Evolutionary conservation across 2,329 filamentous ascomycete genomes (phyloP).

Genomic region (Phialophora tarda): DNA sequence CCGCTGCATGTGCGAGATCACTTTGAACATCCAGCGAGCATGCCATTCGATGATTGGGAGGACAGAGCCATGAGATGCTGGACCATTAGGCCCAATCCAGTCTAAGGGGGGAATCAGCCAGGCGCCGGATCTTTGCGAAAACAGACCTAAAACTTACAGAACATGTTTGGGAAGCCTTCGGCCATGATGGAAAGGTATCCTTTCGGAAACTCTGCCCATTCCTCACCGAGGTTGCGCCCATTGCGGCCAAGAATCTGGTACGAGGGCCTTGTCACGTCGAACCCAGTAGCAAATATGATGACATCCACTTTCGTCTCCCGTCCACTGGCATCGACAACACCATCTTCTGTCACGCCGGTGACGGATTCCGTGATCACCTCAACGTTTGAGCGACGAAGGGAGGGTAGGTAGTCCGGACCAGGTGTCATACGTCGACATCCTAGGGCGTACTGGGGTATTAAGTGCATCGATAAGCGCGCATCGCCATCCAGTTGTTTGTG

Average conservation of each 20-base stretch:
- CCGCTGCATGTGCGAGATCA: constrained; percentile 38
- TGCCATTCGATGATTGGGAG: constrained; percentile 39
- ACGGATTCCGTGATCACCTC: constrained; percentile 11
- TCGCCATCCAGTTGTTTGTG: constrained; percentile 15
- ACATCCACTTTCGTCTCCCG: constrained; percentile 24
- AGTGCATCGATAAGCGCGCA: constrained; percentile 10
- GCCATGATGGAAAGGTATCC: constrained; percentile 40
- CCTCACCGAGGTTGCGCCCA: constrained; percentile 39
- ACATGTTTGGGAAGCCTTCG: constrained; percentile 25
- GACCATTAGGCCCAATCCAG: constrained; percentile 35
- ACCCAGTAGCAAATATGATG: constrained; percentile 33
- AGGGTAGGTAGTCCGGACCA: constrained; percentile 34
- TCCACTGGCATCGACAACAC: constrained; percentile 12
- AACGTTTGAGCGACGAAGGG: constrained; percentile 39
- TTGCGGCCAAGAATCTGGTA: constrained; percentile 29
- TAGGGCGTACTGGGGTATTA: constrained; percentile 36
- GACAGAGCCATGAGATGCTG: constrained; percentile 39
- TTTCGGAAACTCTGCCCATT: constrained; percentile 40
- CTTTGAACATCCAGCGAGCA: constrained; percentile 36
- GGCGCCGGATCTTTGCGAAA: too few relatives aligned
- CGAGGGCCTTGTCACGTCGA: constrained; percentile 42
- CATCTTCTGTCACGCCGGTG: constrained; percentile 6
- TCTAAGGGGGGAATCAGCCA: not conserved
- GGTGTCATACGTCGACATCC: constrained; percentile 39
- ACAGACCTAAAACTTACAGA: constrained; percentile 24